Base-by-base conservation (phyloP, 169 alveolate species). In the Eimeria tenella region DNA sequence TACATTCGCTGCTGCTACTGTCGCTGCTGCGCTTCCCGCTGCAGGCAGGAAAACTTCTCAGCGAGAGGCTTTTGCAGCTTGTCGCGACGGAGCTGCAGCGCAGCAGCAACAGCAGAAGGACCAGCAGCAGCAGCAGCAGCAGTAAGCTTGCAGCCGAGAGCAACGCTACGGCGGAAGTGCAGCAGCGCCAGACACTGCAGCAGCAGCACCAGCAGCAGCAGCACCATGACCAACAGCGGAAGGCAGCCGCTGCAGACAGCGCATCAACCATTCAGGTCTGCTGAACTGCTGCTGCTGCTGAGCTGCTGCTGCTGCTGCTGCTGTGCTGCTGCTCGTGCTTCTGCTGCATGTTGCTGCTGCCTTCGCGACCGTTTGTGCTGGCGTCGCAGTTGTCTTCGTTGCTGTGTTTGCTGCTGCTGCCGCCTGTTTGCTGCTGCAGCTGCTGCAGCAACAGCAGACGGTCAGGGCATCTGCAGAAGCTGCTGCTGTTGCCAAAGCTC, bases 21-120 rank as follows among this genome's bases (percentile, higher is more conserved):
- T 42, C 23, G 77, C 56, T 49, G 17, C 17, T 31, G 65, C 58
- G 25, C 63, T 31, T 49, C 63, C 65, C 42, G 86, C 86, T 75
- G 86, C 86, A 75, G 86, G 86, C 86, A 17, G 86, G 86, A 0
- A 52, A 17, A 5, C 86, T 75, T 52, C 86, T 75, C 11, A 42
- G 86, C 23, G 13, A 75, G 63, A 58, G 86, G 63, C 86, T 75
- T 58, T 19, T 75, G 86, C 86, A 75, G 86, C 86, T 75, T 15
- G 86, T 75, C 21, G 25, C 60, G 13, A 75, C 86, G 5, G 86
- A 75, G 58, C 63, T 75, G 86, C 86, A 75, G 86, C 60, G 63
- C 65, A 75, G 58, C 63, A 68, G 77, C 77, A 68, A 68, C 77
- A 68, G 50, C 70, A 11, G 70, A 52, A 21, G 86, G 70, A 23